Base-by-base conservation (phyloP, 2,329 filamentous ascomycete genomes). In the Emydomyces testavorans region DNA sequence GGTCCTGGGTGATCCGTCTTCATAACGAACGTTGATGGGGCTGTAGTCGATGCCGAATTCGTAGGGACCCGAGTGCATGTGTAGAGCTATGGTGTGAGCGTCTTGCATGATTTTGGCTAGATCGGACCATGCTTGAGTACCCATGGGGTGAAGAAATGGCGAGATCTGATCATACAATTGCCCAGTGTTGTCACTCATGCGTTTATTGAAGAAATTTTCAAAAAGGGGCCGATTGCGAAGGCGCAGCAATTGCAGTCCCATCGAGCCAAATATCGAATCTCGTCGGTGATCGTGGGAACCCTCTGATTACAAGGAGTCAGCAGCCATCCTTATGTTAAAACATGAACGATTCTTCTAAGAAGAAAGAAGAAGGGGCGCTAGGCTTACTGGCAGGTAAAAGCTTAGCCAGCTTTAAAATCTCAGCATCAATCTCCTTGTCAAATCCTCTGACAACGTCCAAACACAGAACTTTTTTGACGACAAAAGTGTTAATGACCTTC, bases 401-500 rank as follows among this genome's bases (percentile, higher is more conserved):
- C 13, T 46, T 49, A 24, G 55, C 52, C 15, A 60, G 48, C 18
- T 53, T 46, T 3, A 24, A 28, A 24, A 62, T 55, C 3, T 44
- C 41, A 13, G 10, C n/a, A 15, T 44, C 41, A n/a, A 44, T 35
- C 3, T 44, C 20, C 8, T n/a, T 15, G 20, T 60, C 55, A 44
- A 60, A 60, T 1, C 57, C 61, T n/a, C 48, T 53, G 26, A 62
- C 45, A 11, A 60, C 49, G 2, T 46, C 52, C 18, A 56, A 48
- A 7, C 54, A 57, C 34, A 63, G 42, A 2, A 63, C 46, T 5
- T 56, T 48, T 1, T 52, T 50, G 21, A 55, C 42, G 39, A 57
- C 44, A 38, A 57, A 60, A 21, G 48, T 54, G 41, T 61, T 60
- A 35, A 65, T 58, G 2, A 59, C 55, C 28, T 60, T 62, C 7